These are phyloP conservation scores for Cenchrus americanus DNA, from an alignment of 176 grass and related monocot species.

Conservation along the genomic window DNA sequence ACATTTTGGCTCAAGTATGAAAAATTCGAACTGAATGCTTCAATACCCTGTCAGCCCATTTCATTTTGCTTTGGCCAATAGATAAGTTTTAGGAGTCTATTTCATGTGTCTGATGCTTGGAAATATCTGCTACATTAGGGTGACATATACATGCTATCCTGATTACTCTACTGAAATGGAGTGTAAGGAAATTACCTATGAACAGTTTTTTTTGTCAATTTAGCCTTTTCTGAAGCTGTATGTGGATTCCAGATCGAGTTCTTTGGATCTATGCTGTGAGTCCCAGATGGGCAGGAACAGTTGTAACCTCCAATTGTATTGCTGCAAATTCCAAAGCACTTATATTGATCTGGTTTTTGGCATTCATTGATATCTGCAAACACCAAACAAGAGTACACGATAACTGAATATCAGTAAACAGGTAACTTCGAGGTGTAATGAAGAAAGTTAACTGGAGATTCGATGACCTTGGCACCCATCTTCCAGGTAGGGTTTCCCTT, in stretches of 20 bases:
- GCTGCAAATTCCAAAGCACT: neutral
- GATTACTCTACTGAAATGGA: neutral
- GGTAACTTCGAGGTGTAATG: constrained; percentile 3
- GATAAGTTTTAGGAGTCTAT: constrained; percentile 20
- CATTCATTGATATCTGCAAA: constrained; percentile 14
- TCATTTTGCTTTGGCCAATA: neutral
- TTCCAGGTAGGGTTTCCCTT: constrained; percentile 44
- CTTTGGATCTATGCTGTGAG: constrained; percentile 15
- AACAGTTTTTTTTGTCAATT: constrained; percentile 51
- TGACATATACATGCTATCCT: neutral
- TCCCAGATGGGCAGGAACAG: neutral
- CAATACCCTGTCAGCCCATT: neutral
- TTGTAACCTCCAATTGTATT: neutral
- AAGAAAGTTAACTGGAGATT: too few species aligned
- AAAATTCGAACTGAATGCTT: neutral
- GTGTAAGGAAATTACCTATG: constrained; percentile 45
- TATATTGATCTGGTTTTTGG: neutral
- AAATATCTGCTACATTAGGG: constrained; percentile 9
- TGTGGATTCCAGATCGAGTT: neutral
- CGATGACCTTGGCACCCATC: constrained; percentile 45
- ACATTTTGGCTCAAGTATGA: neutral
- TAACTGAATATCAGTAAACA: constrained; percentile 14
- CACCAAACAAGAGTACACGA: constrained; percentile 14
- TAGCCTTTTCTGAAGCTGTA: constrained; percentile 34
- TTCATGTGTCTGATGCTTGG: constrained; percentile 4